Evolutionary conservation across 345 rosid genomes (phyloP).

Genomic region (Psidium guajava): DNA sequence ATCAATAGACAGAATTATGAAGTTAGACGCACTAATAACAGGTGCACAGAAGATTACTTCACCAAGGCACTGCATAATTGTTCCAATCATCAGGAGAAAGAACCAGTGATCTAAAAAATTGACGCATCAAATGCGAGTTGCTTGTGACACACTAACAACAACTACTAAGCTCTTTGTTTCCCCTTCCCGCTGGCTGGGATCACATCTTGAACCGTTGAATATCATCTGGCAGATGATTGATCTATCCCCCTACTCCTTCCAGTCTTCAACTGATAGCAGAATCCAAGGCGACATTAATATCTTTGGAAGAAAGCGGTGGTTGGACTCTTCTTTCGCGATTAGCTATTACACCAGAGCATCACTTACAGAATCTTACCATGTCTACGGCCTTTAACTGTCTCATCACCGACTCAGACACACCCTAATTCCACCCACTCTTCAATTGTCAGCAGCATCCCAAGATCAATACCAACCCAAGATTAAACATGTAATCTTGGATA

Average conservation of each 20-base stretch:
- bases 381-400: background rate
- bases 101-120: background rate
- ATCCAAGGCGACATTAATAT: background rate
- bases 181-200: background rate
- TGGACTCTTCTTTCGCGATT: background rate
- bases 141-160: background rate
- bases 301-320: background rate
- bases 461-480: no score
- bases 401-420: background rate
- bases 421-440: background rate
- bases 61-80: background rate
- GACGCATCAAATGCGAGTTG: background rate
- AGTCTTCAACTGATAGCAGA: background rate
- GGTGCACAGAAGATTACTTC: background rate
- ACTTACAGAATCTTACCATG: background rate
- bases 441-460: background rate
- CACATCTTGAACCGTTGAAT: background rate
- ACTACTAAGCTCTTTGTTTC: background rate
- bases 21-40: background rate
- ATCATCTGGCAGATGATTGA: background rate
- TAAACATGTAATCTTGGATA: no score
- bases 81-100: background rate
- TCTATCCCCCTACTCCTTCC: background rate
- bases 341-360: background rate
- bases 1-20: background rate